Evolutionary conservation across 73 alveolate species (phyloP).

Genomic region (Tetrahymena thermophila): DNA sequence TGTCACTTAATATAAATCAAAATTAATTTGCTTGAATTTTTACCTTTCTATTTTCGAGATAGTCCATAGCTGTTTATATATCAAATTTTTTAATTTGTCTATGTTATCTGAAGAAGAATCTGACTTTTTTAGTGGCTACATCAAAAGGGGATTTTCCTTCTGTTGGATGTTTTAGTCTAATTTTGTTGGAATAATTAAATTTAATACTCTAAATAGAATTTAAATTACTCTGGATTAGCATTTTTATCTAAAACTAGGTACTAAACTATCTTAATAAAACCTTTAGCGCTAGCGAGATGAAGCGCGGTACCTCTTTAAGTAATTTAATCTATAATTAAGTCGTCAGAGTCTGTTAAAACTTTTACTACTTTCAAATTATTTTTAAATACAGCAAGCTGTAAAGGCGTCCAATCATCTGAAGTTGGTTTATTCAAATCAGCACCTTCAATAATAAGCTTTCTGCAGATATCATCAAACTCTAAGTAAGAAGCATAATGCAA

Average conservation of each 20-base stretch:
- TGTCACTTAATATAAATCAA: neutral
- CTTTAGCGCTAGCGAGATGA: neutral
- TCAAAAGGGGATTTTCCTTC: neutral
- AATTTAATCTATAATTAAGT: neutral
- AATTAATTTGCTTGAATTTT: neutral
- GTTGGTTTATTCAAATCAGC: constrained; percentile 9
- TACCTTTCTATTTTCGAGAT: neutral
- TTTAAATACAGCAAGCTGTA: constrained; percentile 11
- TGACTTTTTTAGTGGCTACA: neutral
- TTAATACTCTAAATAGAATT: neutral
- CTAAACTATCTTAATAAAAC: neutral
- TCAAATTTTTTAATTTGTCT: neutral
- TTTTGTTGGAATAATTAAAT: neutral
- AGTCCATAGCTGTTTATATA: neutral
- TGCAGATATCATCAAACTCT: constrained; percentile 14
- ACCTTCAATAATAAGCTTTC: constrained; percentile 2
- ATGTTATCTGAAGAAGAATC: neutral
- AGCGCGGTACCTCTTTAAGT: neutral
- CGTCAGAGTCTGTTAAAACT: neutral
- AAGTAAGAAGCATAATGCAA: constrained; percentile 9
- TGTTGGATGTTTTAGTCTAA: neutral
- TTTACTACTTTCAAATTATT: neutral
- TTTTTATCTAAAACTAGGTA: neutral
- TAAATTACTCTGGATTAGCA: neutral
- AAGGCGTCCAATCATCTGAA: constrained; percentile 25